These are phyloP conservation scores for Tetrahymena malaccensis DNA, from an alignment of 73 alveolate species.

Conservation along the genomic window DNA sequence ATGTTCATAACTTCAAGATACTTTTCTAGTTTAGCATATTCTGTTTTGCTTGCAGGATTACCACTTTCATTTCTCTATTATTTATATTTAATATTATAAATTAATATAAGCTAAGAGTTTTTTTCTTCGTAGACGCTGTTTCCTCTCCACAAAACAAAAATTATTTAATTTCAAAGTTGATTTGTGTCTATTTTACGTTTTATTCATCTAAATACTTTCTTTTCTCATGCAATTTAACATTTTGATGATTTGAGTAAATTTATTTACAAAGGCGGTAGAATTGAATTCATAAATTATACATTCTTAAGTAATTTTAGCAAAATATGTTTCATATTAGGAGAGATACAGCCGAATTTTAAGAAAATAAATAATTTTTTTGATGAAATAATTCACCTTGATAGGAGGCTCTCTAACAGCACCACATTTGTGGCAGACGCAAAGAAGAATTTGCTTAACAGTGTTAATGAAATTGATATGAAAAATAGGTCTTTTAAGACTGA, in stretches of 20 bases:
- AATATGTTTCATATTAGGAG: not conserved
- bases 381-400: not conserved
- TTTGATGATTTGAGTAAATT: not conserved
- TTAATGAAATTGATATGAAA: not conserved
- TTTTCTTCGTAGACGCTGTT: not conserved
- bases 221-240: not conserved
- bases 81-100: not conserved
- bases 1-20: not conserved
- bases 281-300: not conserved
- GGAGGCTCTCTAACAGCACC: not conserved
- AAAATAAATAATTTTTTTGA: not conserved
- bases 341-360: not conserved
- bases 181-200: not conserved
- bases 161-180: no score
- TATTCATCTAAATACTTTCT: not conserved
- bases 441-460: not conserved
- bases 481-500: not conserved
- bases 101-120: not conserved
- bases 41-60: not conserved
- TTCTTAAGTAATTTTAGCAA: not conserved
- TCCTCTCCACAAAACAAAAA: not conserved
- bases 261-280: not conserved
- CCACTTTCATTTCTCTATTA: not conserved
- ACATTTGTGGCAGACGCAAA: not conserved
- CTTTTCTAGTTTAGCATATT: not conserved